phyloP scores from a whole-genome alignment of 73 alveolate genomes.

The Stentor roeselii region DNA sequence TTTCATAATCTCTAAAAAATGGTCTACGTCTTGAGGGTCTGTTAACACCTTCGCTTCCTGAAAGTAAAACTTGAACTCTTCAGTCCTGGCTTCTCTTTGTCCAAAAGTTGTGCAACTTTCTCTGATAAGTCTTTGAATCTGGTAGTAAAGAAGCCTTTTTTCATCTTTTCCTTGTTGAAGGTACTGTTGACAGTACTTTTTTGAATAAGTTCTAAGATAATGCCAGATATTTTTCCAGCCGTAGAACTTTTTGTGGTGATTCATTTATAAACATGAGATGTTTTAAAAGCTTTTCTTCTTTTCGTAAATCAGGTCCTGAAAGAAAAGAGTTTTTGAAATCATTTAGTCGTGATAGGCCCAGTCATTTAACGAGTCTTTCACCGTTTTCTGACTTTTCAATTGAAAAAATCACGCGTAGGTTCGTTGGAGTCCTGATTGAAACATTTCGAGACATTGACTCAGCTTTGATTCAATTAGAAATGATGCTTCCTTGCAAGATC shows the following conservation, averaged over 20 bases:
- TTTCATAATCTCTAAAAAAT: constrained; percentile 1
- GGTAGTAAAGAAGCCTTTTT: neutral
- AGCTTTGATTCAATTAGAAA: neutral
- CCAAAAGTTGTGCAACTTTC: neutral
- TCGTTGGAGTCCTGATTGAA: neutral
- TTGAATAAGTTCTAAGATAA: no score
- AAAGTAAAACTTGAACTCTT: neutral
- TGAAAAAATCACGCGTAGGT: neutral
- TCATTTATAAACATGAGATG: no score
- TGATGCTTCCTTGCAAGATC: neutral
- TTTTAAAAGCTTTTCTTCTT: no score
- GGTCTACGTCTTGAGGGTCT: constrained; percentile 12
- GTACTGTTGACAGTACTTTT: no score
- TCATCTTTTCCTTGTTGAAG: no score
- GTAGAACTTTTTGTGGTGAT: no score
- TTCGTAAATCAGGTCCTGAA: no score
- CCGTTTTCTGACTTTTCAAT: neutral
- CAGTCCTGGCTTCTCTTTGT: neutral
- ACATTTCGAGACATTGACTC: neutral
- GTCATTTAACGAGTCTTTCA: no score
- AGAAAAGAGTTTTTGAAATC: no score
- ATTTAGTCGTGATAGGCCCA: no score
- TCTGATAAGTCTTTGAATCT: neutral
- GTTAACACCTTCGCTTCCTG: neutral
- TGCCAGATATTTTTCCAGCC: no score